Base-by-base conservation (phyloP, 495 filamentous ascomycete genomes). In the Podospora comata region DNA sequence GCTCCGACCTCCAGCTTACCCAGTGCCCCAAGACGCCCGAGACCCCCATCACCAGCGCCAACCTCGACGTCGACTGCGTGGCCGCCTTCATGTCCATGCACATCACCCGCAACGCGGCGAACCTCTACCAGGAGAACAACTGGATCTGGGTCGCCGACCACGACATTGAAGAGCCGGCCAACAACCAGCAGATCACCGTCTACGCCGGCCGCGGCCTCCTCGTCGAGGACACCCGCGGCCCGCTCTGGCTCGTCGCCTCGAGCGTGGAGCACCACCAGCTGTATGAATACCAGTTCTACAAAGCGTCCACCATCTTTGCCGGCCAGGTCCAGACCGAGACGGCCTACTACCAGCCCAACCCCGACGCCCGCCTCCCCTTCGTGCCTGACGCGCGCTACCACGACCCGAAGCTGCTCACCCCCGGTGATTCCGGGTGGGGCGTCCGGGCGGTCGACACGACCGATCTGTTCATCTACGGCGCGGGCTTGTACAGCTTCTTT, bases 271-370 rank as follows among this genome's bases (percentile, higher is more conserved):
- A 96, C 71, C 86, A 89, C 73, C 80, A 84, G 4, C 80, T 92
- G 5, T 93, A 93, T 73, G 89, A 96, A 75, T 96, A 94, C 79
- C 89, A 93, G 70, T 81, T 96, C 67, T 79, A 82, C 53, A 83
- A 84, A 59, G 89, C 91, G 3, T 77, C 83, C 55, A 85, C 89
- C 55, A 78, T 94, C 55, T 88, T 85, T 72, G 87, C 86, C 71
- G 90, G 90, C 11, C 86, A 89, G 71, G 88, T 94, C 67, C 92
- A 96, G 72, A 91, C 91, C 20, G 92, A 96, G 76, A 91, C 91
- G 7, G 90, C 90, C 64, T 88, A 86, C 71, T 77, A 83, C 71
- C 77, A 79, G 79, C 83, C 86, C 56, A 96, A 96, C 80, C 93
- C 94, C 2, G 85, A 86, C 67, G 86, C 92, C 0, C 76, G 85